These are phyloP conservation scores for Secale cereale DNA, from an alignment of 176 grass and related monocot species.

Conservation along the genomic window DNA sequence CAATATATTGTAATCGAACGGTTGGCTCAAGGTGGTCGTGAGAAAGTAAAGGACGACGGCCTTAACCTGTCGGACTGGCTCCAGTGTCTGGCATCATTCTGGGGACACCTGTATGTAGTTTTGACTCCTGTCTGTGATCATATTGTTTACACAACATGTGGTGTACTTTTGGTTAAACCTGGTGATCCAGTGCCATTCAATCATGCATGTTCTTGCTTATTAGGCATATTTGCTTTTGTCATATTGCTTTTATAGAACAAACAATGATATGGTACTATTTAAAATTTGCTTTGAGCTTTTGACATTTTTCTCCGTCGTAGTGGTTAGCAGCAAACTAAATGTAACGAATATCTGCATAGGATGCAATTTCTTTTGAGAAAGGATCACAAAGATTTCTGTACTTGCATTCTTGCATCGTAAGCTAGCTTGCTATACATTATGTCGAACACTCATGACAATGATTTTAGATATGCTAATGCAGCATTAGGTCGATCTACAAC, in stretches of 20 bases:
- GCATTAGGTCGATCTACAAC: not conserved
- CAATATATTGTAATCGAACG: constrained; percentile 99
- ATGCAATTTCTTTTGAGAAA: not conserved
- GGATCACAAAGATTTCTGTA: not conserved
- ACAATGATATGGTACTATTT: not conserved
- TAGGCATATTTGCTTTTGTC: not conserved
- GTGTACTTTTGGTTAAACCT: constrained; percentile 6
- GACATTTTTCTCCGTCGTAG: not conserved
- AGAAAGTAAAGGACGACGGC: constrained; percentile 97
- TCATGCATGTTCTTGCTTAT: constrained; percentile 1
- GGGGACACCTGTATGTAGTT: constrained; percentile 89
- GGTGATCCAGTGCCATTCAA: not conserved
- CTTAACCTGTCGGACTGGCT: constrained; percentile 99
- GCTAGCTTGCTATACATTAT: not conserved
- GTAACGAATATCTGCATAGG: not conserved
- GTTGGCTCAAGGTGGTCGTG: constrained; percentile 87
- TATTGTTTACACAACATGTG: not conserved
- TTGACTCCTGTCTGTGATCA: constrained; percentile 7
- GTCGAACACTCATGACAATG: not conserved
- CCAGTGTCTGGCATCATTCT: constrained; percentile 98
- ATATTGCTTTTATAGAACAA: not conserved
- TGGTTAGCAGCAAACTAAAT: not conserved
- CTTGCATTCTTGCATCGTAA: not conserved
- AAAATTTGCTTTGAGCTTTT: constrained; percentile 1
- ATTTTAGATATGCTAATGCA: constrained; percentile 2